phyloP scores from a whole-genome alignment of 352 stramenopile species.

The Pythium plurisporium region DNA sequence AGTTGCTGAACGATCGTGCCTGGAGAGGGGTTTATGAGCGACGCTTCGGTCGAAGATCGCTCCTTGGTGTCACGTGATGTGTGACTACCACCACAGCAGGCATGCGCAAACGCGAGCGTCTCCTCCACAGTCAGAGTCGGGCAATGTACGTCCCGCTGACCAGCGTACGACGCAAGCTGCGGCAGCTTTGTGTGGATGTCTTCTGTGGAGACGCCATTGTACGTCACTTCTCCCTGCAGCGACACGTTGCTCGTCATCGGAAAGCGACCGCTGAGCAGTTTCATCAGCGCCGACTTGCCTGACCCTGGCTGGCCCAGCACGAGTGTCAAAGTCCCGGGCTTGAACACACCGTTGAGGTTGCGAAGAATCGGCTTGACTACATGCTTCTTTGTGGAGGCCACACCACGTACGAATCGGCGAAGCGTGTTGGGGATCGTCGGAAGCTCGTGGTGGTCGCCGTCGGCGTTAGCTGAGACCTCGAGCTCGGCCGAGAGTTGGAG shows the following conservation, averaged over 20 bases:
- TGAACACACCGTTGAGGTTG: slow-evolving; percentile 41
- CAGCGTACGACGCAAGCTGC: slow-evolving; percentile 44
- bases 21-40: no score
- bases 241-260: slow-evolving; percentile 39
- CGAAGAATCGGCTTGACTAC: no score
- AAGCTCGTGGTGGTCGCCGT: no score
- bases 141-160: slow-evolving; percentile 41
- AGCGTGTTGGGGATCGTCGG: no score
- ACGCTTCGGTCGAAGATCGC: no score
- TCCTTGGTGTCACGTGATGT: no score
- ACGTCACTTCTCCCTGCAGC: slow-evolving; percentile 38
- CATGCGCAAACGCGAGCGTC: slow-evolving; percentile 50
- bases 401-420: no score
- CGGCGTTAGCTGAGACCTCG: no score
- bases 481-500: no score
- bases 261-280: slow-evolving; percentile 49
- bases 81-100: slow-evolving; percentile 33
- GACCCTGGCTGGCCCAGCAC: slow-evolving; percentile 45
- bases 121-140: slow-evolving; percentile 46
- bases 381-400: no score
- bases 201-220: slow-evolving; percentile 35
- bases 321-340: slow-evolving; percentile 43
- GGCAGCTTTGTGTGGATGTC: slow-evolving; percentile 29
- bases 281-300: slow-evolving; percentile 42
- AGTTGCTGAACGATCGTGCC: no score